phyloP scores from a whole-genome alignment of 306 rosid species.

The Alnus glutinosa region DNA sequence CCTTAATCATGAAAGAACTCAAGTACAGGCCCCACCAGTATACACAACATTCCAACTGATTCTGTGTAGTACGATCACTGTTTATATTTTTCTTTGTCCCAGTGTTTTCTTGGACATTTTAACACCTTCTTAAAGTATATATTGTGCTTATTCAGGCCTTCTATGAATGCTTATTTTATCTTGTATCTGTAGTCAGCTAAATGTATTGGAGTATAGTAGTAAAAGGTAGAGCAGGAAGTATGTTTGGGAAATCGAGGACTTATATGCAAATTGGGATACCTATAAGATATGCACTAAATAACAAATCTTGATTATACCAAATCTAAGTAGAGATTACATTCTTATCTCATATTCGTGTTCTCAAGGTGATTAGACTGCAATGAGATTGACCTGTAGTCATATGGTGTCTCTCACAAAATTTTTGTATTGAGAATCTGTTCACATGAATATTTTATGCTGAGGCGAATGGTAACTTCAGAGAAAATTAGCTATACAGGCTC shows the following conservation, averaged over 20 bases:
- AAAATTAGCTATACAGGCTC: background rate
- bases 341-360: background rate
- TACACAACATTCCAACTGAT: conserved; percentile 30
- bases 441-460: background rate
- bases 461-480: background rate
- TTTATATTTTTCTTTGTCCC: background rate
- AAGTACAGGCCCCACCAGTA: conserved; percentile 48
- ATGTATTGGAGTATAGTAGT: background rate
- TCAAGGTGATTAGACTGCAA: conserved; percentile 1
- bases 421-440: background rate
- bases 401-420: background rate
- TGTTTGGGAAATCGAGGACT: background rate
- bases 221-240: background rate
- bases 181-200: background rate
- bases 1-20: conserved; percentile 36
- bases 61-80: conserved; percentile 1
- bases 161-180: background rate
- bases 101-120: background rate
- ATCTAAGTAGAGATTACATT: background rate
- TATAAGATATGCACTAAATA: background rate
- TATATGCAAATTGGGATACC: background rate
- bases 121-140: background rate
- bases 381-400: background rate
- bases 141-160: background rate
- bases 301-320: background rate